Conservation (phyloP, 2,329 filamentous ascomycete genomes). For the Kalaharituber pfeilii region DNA sequence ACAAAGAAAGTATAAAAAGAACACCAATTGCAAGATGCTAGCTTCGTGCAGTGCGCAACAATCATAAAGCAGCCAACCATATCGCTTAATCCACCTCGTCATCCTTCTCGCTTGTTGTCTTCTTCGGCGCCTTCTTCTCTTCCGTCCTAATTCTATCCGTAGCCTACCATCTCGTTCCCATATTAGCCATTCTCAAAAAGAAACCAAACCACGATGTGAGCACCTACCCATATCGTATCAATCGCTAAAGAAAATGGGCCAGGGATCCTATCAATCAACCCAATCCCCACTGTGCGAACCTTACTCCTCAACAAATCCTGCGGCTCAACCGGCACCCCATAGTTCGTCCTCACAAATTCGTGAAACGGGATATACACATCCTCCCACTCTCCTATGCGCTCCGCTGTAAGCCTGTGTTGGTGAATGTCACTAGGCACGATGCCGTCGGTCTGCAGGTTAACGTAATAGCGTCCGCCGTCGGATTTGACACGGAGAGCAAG, state of each 20-base stretch:
- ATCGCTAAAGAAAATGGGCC: constrained; percentile 79
- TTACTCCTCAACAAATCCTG: constrained; percentile 78
- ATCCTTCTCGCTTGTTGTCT: too few relatives aligned
- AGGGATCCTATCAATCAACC: constrained; percentile 71
- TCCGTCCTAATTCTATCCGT: not conserved
- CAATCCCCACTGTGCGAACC: constrained; percentile 69
- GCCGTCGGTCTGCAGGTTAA: constrained; percentile 89
- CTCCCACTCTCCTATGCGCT: constrained; percentile 75
- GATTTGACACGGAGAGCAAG: constrained; percentile 77
- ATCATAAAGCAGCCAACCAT: too few relatives aligned
- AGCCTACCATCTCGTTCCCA: not conserved
- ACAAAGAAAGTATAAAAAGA: too few relatives aligned
- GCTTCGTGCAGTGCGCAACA: too few relatives aligned
- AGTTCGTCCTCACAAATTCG: constrained; percentile 88
- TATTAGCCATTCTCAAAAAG: not conserved
- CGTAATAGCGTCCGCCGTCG: constrained; percentile 78
- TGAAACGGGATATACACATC: constrained; percentile 71
- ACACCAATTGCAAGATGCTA: too few relatives aligned
- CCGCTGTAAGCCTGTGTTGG: constrained; percentile 73
- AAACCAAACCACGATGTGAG: not conserved
- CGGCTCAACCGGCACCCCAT: constrained; percentile 80
- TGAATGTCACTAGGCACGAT: constrained; percentile 91
- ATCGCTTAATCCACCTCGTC: too few relatives aligned
- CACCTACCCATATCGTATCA: constrained; percentile 67
- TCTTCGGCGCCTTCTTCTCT: not conserved